Evolutionary conservation across 2,329 filamentous ascomycete species (phyloP).

Genomic region (Penicillium sp.): DNA sequence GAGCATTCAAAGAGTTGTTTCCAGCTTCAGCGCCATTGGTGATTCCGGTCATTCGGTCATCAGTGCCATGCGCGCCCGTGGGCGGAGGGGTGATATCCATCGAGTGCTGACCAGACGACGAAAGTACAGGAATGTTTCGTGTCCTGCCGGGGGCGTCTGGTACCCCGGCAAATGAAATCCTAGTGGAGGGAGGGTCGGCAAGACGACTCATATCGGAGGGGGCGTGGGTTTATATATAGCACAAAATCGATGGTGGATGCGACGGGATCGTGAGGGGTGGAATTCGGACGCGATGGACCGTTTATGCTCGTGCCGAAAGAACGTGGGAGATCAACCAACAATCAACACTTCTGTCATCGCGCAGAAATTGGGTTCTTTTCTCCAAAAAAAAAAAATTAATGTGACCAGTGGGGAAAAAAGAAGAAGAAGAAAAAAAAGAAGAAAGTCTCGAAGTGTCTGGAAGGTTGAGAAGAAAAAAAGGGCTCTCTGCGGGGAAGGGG

Average conservation of each 20-base stretch:
- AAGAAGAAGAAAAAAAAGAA: slow-evolving; percentile 3
- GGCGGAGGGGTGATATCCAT: slow-evolving; percentile 57
- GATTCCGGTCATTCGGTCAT: slow-evolving; percentile 45
- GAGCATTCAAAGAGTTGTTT: slow-evolving; percentile 29
- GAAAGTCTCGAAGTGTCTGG: slow-evolving; percentile 4
- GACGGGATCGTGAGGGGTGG: slow-evolving; percentile 13
- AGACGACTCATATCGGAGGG: slow-evolving; percentile 41
- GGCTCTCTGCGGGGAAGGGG: slow-evolving; percentile 20
- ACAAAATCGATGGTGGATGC: slow-evolving; percentile 10
- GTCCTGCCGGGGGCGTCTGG: slow-evolving; percentile 46
- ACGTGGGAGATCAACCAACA: slow-evolving; percentile 36
- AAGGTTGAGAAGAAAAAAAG: slow-evolving; percentile 6
- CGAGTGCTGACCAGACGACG: slow-evolving; percentile 43
- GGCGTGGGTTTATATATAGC: neutral
- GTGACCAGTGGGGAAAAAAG: neutral
- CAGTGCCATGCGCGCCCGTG: slow-evolving; percentile 51
- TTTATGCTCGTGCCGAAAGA: slow-evolving; percentile 29
- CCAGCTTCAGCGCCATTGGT: slow-evolving; percentile 37
- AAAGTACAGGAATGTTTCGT: slow-evolving; percentile 53
- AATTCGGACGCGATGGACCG: slow-evolving; percentile 21
- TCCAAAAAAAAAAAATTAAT: neutral
- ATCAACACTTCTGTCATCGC: slow-evolving; percentile 33
- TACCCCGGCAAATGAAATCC: slow-evolving; percentile 48
- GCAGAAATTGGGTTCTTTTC: slow-evolving; percentile 4
- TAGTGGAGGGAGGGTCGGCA: slow-evolving; percentile 39